Conservation (phyloP, 306 rosid genomes). For the Gastrolobium villosum region DNA sequence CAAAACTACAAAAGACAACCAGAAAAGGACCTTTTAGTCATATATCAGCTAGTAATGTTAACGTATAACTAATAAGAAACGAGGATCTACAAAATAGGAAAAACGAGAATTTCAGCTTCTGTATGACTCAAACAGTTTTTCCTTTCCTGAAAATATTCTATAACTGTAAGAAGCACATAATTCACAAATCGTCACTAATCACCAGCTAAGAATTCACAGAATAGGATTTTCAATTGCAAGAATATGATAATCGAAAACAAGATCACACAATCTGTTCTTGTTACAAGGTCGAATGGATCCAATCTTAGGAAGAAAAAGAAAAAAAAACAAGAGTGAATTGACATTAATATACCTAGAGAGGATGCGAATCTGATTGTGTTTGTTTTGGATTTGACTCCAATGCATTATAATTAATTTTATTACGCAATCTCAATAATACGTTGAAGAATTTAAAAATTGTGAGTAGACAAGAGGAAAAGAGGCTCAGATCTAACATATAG, state of each 20-base stretch:
- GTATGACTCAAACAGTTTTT: not conserved
- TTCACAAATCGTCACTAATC: not conserved
- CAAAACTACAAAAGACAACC: not conserved
- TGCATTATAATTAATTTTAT: not conserved
- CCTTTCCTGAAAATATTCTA: not conserved
- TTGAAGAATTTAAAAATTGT: not conserved
- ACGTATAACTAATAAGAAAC: constrained; percentile 1
- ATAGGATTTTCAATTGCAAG: not conserved
- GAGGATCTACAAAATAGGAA: constrained; percentile 16
- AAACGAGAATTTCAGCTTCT: not conserved
- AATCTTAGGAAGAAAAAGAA: not conserved
- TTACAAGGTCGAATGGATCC: not conserved
- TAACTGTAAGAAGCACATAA: not conserved
- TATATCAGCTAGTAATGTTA: not conserved
- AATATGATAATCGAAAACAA: not conserved
- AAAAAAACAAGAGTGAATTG: not conserved
- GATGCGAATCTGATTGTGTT: not conserved
- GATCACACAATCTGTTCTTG: not conserved
- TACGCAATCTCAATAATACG: not conserved
- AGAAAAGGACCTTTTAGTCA: not conserved
- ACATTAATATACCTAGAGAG: not conserved
- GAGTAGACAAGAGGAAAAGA: not conserved
- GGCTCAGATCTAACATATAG: not conserved
- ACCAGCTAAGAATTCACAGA: not conserved
- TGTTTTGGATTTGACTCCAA: not conserved